These are phyloP conservation scores for Sporisorium sorghi DNA, from an alignment of 1,284 basidiomycete species.

Conservation along the genomic window DNA sequence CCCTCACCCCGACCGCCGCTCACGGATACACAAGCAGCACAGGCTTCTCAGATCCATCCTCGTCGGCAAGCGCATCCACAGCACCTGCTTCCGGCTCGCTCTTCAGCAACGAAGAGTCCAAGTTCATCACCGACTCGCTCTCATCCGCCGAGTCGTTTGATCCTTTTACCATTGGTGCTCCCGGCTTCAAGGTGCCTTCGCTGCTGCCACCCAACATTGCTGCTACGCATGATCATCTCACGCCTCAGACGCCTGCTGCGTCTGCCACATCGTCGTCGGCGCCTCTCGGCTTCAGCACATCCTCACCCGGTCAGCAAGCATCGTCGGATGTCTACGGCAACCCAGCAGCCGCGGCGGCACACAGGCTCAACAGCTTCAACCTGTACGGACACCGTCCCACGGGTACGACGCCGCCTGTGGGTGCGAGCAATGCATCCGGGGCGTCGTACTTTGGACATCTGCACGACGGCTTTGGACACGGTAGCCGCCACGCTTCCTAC, in stretches of 20 bases:
- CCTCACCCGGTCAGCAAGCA: constrained; percentile 9
- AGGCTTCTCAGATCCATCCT: constrained; percentile 27
- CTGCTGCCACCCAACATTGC: constrained; percentile 53
- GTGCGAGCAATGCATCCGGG: constrained; percentile 11
- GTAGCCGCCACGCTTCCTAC: constrained; percentile 30
- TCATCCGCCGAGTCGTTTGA: constrained; percentile 57
- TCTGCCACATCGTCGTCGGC: constrained; percentile 18
- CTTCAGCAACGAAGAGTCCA: constrained; percentile 59
- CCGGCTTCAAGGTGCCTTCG: constrained; percentile 61
- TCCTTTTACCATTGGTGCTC: constrained; percentile 60
- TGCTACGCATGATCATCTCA: constrained; percentile 30
- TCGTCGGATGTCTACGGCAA: constrained; percentile 10
- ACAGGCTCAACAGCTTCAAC: constrained; percentile 40
- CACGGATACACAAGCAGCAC: constrained; percentile 27
- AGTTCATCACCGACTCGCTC: constrained; percentile 60
- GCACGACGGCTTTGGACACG: constrained; percentile 15
- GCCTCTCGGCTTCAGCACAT: constrained; percentile 11
- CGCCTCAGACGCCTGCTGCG: constrained; percentile 3
- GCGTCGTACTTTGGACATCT: constrained; percentile 23
- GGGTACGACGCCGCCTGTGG: constrained; percentile 27
- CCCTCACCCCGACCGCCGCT: constrained; percentile 41
- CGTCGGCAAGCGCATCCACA: constrained; percentile 9
- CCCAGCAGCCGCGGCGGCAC: constrained; percentile 11
- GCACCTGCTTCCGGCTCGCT: constrained; percentile 35
- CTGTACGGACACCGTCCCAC: constrained; percentile 34